These are phyloP conservation scores for Drechslerella dactyloides DNA, from an alignment of 2,329 filamentous ascomycete genomes.

Conservation along the genomic window DNA sequence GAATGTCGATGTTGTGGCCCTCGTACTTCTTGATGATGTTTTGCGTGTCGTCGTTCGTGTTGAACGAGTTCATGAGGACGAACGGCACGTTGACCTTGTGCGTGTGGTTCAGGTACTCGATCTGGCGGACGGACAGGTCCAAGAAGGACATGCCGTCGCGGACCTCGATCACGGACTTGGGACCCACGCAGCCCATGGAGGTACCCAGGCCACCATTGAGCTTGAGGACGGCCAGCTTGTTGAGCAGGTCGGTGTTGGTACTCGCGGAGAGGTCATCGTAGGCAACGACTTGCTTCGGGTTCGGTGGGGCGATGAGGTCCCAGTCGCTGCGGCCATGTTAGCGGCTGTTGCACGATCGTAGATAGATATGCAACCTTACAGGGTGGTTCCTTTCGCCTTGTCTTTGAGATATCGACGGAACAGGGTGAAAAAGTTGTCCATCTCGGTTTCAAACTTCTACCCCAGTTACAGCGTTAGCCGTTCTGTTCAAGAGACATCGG, in stretches of 20 bases:
- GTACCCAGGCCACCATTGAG: slow-evolving; percentile 99
- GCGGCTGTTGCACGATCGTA: slow-evolving; percentile 10
- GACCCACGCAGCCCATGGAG: slow-evolving; percentile 98
- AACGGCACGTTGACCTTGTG: slow-evolving; percentile 98
- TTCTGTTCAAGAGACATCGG: slow-evolving; percentile 1
- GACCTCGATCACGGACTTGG: slow-evolving; percentile 99
- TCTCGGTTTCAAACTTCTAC: slow-evolving; percentile 95
- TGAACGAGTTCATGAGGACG: slow-evolving; percentile 99
- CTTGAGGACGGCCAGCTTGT: slow-evolving; percentile 97
- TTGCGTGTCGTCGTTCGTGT: slow-evolving; percentile 96
- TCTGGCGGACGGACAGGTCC: slow-evolving; percentile 96
- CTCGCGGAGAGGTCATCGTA: slow-evolving; percentile 89
- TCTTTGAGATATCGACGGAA: slow-evolving; percentile 98
- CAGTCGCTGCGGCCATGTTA: slow-evolving; percentile 71
- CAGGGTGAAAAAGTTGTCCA: slow-evolving; percentile 99
- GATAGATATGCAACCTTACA: slow-evolving; percentile 64
- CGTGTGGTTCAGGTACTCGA: slow-evolving; percentile 98
- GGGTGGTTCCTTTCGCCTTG: slow-evolving; percentile 94
- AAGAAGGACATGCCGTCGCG: slow-evolving; percentile 99
- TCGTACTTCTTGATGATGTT: slow-evolving; percentile 99
- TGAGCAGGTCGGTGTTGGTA: slow-evolving; percentile 90
- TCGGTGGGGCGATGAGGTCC: slow-evolving; percentile 94
- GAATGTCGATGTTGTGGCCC: slow-evolving; percentile 98
- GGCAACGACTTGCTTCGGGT: slow-evolving; percentile 90
- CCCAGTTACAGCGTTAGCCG: slow-evolving; percentile 47